A percentile compares a stretch with the other conserved stretches of the same genome.
phyloP scores from a whole-genome alignment of 768 basidiomycete species.

The Neoboletus subvelutipes region DNA sequence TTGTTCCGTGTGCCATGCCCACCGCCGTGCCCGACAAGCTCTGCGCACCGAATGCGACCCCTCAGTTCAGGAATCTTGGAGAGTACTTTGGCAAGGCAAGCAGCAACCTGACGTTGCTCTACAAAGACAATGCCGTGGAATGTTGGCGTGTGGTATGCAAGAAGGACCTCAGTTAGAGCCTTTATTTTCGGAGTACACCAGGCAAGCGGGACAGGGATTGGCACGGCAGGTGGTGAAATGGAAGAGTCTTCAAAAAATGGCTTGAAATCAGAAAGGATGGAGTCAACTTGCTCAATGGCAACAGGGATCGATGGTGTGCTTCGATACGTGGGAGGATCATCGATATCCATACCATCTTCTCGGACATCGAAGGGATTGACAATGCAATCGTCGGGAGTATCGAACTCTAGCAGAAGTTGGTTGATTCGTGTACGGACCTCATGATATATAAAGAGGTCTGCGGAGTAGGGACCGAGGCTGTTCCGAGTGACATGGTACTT shows the following conservation, averaged over 20 bases:
- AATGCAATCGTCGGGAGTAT: constrained; percentile 18
- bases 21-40: constrained; percentile 70
- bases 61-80: constrained; percentile 56
- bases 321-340: constrained; percentile 17
- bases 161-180: constrained; percentile 59
- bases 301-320: constrained; percentile 32
- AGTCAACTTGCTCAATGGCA: constrained; percentile 47
- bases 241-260: constrained; percentile 37
- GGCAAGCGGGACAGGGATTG: constrained; percentile 45
- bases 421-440: constrained; percentile 55
- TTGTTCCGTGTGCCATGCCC: constrained; percentile 28
- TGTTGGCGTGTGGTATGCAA: constrained; percentile 46
- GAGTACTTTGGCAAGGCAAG: constrained; percentile 64
- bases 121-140: constrained; percentile 90
- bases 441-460: constrained; percentile 66
- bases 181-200: constrained; percentile 78
- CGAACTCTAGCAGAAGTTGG: constrained; percentile 36
- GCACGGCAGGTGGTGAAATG: constrained; percentile 30
- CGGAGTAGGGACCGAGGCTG: constrained; percentile 72
- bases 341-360: constrained; percentile 31
- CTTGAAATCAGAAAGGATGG: constrained; percentile 47
- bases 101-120: constrained; percentile 78
- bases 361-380: constrained; percentile 15
- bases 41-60: constrained; percentile 56
- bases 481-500: constrained; percentile 60